Evolutionary conservation across 2,329 filamentous ascomycete species (phyloP), one percentile per base, ranked within the genome.

Genomic region (Ambrosiella xylebori): DNA sequence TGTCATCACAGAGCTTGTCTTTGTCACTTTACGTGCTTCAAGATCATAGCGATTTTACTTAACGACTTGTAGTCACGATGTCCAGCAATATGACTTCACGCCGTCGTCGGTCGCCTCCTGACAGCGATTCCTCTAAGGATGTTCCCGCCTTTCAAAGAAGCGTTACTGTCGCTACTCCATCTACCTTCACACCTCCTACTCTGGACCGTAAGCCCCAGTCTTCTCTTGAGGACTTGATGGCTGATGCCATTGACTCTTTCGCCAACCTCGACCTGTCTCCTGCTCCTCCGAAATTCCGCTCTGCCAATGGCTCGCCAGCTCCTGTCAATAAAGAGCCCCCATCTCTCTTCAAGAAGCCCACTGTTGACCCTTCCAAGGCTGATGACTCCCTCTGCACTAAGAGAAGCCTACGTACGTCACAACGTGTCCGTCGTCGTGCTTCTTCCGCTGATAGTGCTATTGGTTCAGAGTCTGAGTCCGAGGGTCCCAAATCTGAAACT

Each of bases 201-300:
- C 67, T 75, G n/a, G 75, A 86, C 65, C 77, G 78, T 64, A 82
- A 85, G 61, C 82, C 85, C 54, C 81, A 85, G 64, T 86, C 84
- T 56, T 78, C 73, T 63, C 72, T 88, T 61, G 84, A 88, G 71
- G 82, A 85, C 76, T 80, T 85, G 58, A 77, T 86, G 68, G 81
- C 82, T 65, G 81, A 80, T 63, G 69, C 85, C 66, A 79, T 82
- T 40, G 78, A 75, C 69, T 75, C 77, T 65, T 71, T 84, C 59
- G 70, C 77, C 63, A 71, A 76, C 37, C 54, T 61, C 19, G 50
- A 53, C 36, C 56, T 59, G 12, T 52, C 47, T 54, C 17, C 65
- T 39, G 12, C 70, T 59, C 60, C 66, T 15, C 64, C 69, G 62
- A 41, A 55, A 41, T 19, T 51, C 15, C 17, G 9, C 13, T 40